Conservation (phyloP, 1,139 yeast genomes). For the Yamadazyma buinensis region DNA sequence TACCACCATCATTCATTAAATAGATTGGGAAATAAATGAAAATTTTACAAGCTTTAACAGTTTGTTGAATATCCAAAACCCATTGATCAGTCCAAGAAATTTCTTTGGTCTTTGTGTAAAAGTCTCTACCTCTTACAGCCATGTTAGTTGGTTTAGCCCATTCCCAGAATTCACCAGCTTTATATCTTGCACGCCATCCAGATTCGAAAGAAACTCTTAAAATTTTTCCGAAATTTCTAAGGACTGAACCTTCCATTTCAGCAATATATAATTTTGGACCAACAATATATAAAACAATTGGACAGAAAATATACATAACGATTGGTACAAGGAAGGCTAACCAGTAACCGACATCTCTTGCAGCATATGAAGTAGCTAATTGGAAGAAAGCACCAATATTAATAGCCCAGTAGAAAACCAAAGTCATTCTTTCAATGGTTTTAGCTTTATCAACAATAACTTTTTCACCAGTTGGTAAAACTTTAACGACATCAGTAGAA, state of each 20-base stretch:
- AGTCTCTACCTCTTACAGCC: constrained; percentile 38
- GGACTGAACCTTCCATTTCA: constrained; percentile 46
- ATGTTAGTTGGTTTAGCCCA: constrained; percentile 52
- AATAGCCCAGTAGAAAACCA: constrained; percentile 76
- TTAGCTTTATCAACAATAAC: constrained; percentile 70
- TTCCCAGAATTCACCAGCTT: constrained; percentile 45
- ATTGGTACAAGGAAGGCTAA: constrained; percentile 64
- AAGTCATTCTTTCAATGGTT: constrained; percentile 70
- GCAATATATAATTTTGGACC: constrained; percentile 34
- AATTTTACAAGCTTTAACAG: constrained; percentile 57
- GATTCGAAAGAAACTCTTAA: constrained; percentile 34
- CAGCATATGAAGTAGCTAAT: constrained; percentile 73
- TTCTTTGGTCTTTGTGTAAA: constrained; percentile 24
- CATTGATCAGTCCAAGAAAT: constrained; percentile 52
- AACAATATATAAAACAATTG: constrained; percentile 39
- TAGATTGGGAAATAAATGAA: constrained; percentile 62
- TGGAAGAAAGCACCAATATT: constrained; percentile 79
- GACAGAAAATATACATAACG: constrained; percentile 45
- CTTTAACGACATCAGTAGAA: constrained; percentile 56
- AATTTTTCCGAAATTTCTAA: constrained; percentile 42
- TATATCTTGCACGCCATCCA: constrained; percentile 37
- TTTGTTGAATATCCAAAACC: constrained; percentile 58
- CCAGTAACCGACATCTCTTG: constrained; percentile 72
- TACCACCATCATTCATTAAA: constrained; percentile 63
- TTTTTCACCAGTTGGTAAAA: constrained; percentile 56